Conservation (phyloP, 139 green algal species). For the Chlorella sp. region DNA sequence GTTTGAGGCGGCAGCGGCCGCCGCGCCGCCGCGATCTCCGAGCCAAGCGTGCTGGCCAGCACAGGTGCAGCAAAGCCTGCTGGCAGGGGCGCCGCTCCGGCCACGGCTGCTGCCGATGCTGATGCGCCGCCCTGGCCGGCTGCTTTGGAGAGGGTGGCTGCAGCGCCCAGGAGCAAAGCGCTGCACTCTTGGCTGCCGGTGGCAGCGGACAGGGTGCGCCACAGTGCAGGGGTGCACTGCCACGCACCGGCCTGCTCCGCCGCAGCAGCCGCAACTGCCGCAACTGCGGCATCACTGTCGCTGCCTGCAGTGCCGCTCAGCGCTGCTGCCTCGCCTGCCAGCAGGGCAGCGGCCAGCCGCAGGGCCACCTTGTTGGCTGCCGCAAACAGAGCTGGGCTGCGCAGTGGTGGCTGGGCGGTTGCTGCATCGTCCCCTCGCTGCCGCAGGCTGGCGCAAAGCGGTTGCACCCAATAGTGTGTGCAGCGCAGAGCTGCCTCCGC, state of each 20-base stretch:
- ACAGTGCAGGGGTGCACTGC: slow-evolving; percentile 25
- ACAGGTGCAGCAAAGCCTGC: slow-evolving; percentile 2
- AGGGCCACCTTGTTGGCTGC: slow-evolving; percentile 6
- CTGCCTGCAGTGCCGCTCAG: background rate
- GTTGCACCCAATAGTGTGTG: slow-evolving; percentile 12
- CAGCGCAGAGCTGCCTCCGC: background rate
- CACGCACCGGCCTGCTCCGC: background rate
- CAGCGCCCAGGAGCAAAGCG: background rate
- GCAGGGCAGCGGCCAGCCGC: background rate
- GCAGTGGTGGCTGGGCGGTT: background rate
- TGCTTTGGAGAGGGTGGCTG: background rate
- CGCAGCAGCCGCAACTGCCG: background rate
- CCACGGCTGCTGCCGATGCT: background rate
- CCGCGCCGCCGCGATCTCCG: background rate
- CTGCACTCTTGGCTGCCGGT: background rate
- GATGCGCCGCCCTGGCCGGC: background rate
- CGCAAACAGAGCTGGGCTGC: background rate
- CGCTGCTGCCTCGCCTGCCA: background rate
- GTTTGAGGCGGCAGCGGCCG: background rate
- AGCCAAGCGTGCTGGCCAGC: slow-evolving; percentile 4
- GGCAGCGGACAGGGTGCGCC: background rate
- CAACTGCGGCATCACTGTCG: background rate
- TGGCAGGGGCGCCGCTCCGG: background rate
- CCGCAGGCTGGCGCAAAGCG: slow-evolving; percentile 8
- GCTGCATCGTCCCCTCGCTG: background rate